These are phyloP conservation scores for Blastobotrys proliferans DNA, from an alignment of 1,139 yeast genomes.

Conservation along the genomic window DNA sequence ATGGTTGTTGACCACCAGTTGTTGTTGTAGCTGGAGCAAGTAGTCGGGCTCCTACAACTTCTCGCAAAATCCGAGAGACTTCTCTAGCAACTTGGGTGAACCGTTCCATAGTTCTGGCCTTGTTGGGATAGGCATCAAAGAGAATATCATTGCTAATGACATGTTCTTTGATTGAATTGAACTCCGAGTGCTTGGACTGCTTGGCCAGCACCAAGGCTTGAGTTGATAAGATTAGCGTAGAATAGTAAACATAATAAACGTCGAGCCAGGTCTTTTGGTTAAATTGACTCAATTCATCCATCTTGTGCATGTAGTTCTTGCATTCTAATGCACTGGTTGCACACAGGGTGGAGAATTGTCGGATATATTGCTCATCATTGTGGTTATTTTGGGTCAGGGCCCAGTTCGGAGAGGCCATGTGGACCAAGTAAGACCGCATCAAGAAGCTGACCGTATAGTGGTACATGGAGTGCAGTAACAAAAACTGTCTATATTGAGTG, in stretches of 20 bases:
- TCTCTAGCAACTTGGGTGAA: constrained; percentile 12
- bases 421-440: constrained; percentile 13
- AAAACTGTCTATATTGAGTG: constrained; percentile 6
- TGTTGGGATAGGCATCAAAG: constrained; percentile 12
- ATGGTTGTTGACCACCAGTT: not conserved
- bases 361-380: constrained; percentile 7
- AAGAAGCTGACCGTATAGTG: constrained; percentile 14
- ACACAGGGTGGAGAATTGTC: constrained; percentile 12
- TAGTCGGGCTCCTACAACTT: constrained; percentile 9
- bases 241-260: constrained; percentile 12
- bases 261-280: constrained; percentile 11
- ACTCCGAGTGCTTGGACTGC: constrained; percentile 7
- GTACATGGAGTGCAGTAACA: constrained; percentile 10
- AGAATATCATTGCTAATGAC: constrained; percentile 12
- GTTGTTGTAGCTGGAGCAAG: constrained; percentile 4
- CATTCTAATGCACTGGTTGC: constrained; percentile 12
- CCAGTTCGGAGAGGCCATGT: constrained; percentile 7
- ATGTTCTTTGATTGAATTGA: constrained; percentile 11
- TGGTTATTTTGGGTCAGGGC: not conserved
- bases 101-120: constrained; percentile 14
- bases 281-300: constrained; percentile 11
- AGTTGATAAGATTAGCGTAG: constrained; percentile 9
- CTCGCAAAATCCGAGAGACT: constrained; percentile 10
- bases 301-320: constrained; percentile 10
- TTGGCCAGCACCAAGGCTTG: constrained; percentile 12